A percentile compares a stretch with the other conserved stretches of the same genome.
phyloP scores from a whole-genome alignment of 1,139 yeast genomes.

The Hyphopichia fennica region DNA sequence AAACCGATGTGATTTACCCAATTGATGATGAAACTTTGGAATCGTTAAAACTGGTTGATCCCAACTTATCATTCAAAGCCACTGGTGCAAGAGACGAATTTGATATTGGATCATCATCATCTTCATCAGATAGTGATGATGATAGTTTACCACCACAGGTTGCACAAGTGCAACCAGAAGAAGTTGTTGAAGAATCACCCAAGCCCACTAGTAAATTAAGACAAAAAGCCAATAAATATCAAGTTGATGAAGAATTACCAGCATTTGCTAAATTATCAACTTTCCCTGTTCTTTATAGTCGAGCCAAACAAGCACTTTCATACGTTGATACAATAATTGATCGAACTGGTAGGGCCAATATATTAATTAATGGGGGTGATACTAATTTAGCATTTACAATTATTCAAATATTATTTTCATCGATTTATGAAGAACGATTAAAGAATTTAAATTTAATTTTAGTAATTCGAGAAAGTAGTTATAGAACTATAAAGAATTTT shows the following conservation, averaged over 20 bases:
- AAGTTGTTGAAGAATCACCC: not conserved
- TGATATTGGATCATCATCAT: conserved; percentile 13
- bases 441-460: conserved; percentile 29
- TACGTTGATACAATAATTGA: conserved; percentile 19
- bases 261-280: conserved; percentile 35
- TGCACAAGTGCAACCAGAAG: not conserved
- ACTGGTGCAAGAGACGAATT: conserved; percentile 10
- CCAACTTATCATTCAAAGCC: conserved; percentile 12
- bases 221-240: not conserved
- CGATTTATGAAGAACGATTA: conserved; percentile 21
- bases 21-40: conserved; percentile 26
- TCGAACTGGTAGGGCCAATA: conserved; percentile 18
- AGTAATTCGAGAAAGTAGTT: conserved; percentile 29
- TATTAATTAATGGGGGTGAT: conserved; percentile 48
- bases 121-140: conserved; percentile 4
- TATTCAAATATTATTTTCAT: conserved; percentile 30
- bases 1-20: conserved; percentile 29
- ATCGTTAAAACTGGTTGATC: conserved; percentile 18
- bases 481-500: conserved; percentile 22
- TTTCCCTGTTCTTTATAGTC: conserved; percentile 39
- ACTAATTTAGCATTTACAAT: conserved; percentile 40
- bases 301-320: conserved; percentile 39
- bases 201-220: not conserved
- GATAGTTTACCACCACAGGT: not conserved
- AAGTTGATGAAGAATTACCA: conserved; percentile 16